phyloP scores from a whole-genome alignment of 2,329 filamentous ascomycete genomes.

The Microcyclospora tardicrescens region DNA sequence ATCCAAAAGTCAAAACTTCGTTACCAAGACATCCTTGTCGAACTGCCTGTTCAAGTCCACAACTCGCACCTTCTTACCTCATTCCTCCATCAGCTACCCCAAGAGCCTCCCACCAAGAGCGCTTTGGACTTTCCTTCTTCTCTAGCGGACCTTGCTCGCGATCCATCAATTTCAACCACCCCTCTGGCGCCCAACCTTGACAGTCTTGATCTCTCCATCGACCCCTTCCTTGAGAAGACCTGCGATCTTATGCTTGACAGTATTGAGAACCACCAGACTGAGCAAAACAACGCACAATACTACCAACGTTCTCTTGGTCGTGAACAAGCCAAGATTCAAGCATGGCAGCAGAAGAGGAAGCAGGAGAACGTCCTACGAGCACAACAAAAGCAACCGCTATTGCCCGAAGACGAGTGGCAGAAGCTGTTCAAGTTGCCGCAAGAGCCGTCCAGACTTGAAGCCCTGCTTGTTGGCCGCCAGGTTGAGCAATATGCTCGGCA shows the following conservation, averaged over 20 bases:
- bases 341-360: conserved; percentile 95
- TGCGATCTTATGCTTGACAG: conserved; percentile 91
- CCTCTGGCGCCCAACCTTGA: conserved; percentile 82
- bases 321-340: conserved; percentile 90
- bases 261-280: conserved; percentile 95
- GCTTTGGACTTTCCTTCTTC: conserved; percentile 66
- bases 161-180: conserved; percentile 42
- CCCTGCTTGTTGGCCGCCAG: conserved; percentile 87
- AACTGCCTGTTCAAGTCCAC: conserved; percentile 80
- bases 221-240: conserved; percentile 96
- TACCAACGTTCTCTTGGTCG: conserved; percentile 88
- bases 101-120: conserved; percentile 42
- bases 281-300: conserved; percentile 98
- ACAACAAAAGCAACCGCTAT: conserved; percentile 72
- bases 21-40: conserved; percentile 85
- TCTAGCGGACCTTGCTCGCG: conserved; percentile 61
- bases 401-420: conserved; percentile 97
- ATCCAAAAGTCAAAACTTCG: conserved; percentile 88
- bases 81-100: conserved; percentile 84
- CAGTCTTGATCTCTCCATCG: conserved; percentile 80
- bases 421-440: conserved; percentile 94
- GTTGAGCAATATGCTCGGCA: conserved; percentile 97
- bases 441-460: conserved; percentile 85
- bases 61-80: conserved; percentile 95
- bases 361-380: conserved; percentile 78